Percentiles rank a stretch among this genome's conserved stretches.
Conservation (phyloP, 805 yeast genomes). For the Martiniozyma abietophila region DNA sequence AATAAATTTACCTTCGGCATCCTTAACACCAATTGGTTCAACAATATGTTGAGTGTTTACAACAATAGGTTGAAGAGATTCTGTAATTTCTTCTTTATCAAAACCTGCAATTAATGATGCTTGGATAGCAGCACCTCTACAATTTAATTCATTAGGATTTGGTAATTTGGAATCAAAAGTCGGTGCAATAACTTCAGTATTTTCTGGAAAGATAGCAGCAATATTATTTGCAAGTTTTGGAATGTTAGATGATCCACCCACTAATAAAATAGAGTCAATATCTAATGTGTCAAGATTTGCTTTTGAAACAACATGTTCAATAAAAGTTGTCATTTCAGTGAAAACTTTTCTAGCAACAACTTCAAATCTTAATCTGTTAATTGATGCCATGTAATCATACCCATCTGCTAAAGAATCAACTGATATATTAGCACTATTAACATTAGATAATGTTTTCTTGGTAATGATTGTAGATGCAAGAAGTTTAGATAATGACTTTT, state of each 20-base stretch:
- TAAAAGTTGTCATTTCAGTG: conserved; percentile 65
- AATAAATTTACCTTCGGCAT: conserved; percentile 58
- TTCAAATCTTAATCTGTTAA: conserved; percentile 92
- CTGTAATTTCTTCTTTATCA: conserved; percentile 72
- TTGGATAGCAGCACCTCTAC: conserved; percentile 96
- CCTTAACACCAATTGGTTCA: conserved; percentile 78
- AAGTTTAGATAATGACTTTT: conserved; percentile 84
- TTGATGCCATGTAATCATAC: conserved; percentile 81
- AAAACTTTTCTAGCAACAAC: conserved; percentile 73
- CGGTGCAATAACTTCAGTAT: conserved; percentile 69
- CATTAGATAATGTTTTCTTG: conserved; percentile 87
- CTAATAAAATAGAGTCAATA: conserved; percentile 81
- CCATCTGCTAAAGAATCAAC: conserved; percentile 94
- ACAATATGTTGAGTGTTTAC: conserved; percentile 80
- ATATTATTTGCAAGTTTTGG: conserved; percentile 83
- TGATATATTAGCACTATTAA: conserved; percentile 80
- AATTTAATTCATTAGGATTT: conserved; percentile 81
- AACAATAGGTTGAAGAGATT: conserved; percentile 75
- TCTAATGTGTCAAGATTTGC: conserved; percentile 81
- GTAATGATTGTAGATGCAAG: conserved; percentile 72
- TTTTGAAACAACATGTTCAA: conserved; percentile 63
- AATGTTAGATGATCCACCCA: conserved; percentile 88
- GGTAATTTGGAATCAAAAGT: conserved; percentile 64
- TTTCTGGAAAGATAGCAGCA: conserved; percentile 69
- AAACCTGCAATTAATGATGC: conserved; percentile 79